These are phyloP conservation scores for Teunomyces aglyptinius DNA, from an alignment of 805 yeast genomes.

Conservation along the genomic window DNA sequence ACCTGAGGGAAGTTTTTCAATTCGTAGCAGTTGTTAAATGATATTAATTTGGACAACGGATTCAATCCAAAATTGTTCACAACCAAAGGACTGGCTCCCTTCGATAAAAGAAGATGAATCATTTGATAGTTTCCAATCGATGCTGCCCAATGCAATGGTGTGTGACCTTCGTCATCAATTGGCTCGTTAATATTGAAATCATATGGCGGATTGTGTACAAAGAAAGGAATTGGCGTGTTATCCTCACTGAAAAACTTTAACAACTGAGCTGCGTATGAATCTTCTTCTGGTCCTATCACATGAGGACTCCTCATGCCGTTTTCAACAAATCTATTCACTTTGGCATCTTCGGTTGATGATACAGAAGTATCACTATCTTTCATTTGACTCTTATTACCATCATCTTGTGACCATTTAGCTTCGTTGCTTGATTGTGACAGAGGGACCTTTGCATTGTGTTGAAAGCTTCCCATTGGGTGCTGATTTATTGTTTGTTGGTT, in stretches of 20 bases:
- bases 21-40: constrained; percentile 85
- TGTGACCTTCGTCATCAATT: constrained; percentile 92
- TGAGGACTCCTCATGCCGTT: constrained; percentile 26
- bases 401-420: constrained; percentile 47
- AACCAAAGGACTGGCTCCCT: constrained; percentile 65
- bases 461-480: constrained; percentile 8
- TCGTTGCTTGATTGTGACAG: constrained; percentile 40
- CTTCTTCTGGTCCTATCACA: constrained; percentile 41
- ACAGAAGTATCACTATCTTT: constrained; percentile 43
- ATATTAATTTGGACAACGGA: constrained; percentile 79
- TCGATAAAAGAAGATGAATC: constrained; percentile 68
- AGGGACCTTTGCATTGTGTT: constrained; percentile 2
- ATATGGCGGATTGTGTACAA: constrained; percentile 60
- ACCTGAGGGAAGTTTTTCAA: constrained; percentile 76
- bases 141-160: constrained; percentile 97
- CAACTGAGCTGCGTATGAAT: constrained; percentile 37
- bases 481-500: constrained; percentile 4
- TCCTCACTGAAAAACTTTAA: constrained; percentile 44
- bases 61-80: constrained; percentile 72
- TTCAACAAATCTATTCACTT: neutral
- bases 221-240: constrained; percentile 54
- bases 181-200: constrained; percentile 70
- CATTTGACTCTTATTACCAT: constrained; percentile 13
- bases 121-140: constrained; percentile 85
- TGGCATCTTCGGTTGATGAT: constrained; percentile 26